Evolutionary conservation across 495 filamentous ascomycete species (phyloP), one percentile per base, ranked within the genome.

Genomic region (Ascobolus immersus): DNA sequence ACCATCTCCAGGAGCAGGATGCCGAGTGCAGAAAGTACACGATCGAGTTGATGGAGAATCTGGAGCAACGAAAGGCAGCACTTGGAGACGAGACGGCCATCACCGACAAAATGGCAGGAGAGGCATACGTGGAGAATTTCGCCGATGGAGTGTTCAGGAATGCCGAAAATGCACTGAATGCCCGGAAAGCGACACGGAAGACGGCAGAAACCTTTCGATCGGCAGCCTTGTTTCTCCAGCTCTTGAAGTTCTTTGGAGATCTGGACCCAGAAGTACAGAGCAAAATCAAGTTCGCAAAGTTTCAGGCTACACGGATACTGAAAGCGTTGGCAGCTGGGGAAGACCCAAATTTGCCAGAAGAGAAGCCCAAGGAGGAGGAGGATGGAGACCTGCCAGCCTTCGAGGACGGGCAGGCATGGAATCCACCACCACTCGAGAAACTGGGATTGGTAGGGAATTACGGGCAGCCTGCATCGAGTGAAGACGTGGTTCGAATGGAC

Each of bases 251-350:
- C 31, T 99, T 84, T 76, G 72, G 69, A 0, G 48, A 65, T 3
- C 55, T 67, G 18, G 77, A 91, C 32, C 48, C 61, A 10, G 86
- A 96, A 26, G 44, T 48, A 26, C 19, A 14, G 11, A 7, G 2
- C 24, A 91, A 90, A 56, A 77, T 81, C 52, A 92, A 82, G 50
- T 99, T 74, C 51, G 78, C 84, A 24, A 94, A 94, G 52, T 94
- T 76, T 61, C 90, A 99, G 51, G 80, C 86, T 10, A 52, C 84
- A 9, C 68, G 89, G 27, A 94, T 99, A 48, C 60, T 67, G 2
- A 90, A 82, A 55, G 89, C 84, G 2, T 64, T 90, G 41, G 84
- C 77, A 52, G 76, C 79, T 12, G 82, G 82, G 28, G 74, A 78
- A 39, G 84, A 99, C 49, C 82, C 86, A 4, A 99, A 99, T 49